Base-by-base conservation (phyloP, 768 basidiomycete species). In the Leucosporidium yakuticum region DNA sequence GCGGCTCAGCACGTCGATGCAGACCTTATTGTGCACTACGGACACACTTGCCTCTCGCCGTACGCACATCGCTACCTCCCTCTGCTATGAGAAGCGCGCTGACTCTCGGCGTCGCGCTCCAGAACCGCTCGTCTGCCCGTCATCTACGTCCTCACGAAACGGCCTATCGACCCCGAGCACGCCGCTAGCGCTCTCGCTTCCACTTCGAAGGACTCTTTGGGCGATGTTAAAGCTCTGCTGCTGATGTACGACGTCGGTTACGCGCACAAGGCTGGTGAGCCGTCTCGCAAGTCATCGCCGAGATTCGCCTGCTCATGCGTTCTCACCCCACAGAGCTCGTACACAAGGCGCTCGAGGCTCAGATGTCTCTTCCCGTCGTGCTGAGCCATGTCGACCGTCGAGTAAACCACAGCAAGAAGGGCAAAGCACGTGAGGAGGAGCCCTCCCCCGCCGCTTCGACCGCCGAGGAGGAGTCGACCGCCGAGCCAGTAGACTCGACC, bases 1-100 rank as follows among this genome's bases (percentile, higher is more conserved):
- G 89, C 93, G 8, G 93, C 95, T 5, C 88, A 92, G 74, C 96
- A 99, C 76, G 87, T 93, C 56, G 86, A 93, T 70, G 91, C 93
- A 0, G 90, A 97, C 76, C 85, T 87, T 12, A 83, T 96, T 69
- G 87, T 99, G 4, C 95, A 99, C 76, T 97, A 96, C 75, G 95
- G 95, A 2, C 90, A 96, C 80, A 93, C 95, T 0, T 99, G 96
- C 78, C 84, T 97, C 82, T 91, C 89, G 77, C 85, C 87, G 92
- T 95, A 73, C 71, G 91, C 64, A 53, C 15, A 8, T 44, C 8
- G 14, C 27, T 32, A 4, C 27, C 57, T 11, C 15, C 11, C 15
- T 34, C 19, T 51, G 17, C 54, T 12, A 23, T 25, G 32, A 11
- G 15, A 17, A 31, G 57, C 50, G 15, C 14, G 25, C 61, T 17